phyloP scores from a whole-genome alignment of 345 rosid species.

The Balakata baccata region DNA sequence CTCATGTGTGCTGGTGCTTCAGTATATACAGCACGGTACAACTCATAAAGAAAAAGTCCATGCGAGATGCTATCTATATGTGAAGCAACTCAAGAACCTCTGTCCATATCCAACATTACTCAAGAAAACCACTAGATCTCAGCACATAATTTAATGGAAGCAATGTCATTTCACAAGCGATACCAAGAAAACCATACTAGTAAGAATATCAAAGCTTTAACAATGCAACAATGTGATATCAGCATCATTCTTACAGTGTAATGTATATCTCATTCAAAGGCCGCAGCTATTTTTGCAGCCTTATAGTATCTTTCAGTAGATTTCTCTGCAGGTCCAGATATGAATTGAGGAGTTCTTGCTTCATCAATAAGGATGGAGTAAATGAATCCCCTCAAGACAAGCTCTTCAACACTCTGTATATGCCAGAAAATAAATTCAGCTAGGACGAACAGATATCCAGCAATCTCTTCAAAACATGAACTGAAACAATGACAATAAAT shows the following conservation, averaged over 20 bases:
- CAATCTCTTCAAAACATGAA: constrained; percentile 1
- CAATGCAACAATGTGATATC: not conserved
- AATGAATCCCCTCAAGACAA: constrained; percentile 87
- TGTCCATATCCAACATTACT: not conserved
- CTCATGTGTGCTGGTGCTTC: not conserved
- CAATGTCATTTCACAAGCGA: not conserved
- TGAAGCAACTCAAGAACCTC: not conserved
- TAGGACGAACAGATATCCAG: constrained; percentile 13
- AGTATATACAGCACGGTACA: not conserved
- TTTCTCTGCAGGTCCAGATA: constrained; percentile 94
- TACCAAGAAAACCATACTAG: not conserved
- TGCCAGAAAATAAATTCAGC: constrained; percentile 29
- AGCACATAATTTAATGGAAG: not conserved
- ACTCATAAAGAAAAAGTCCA: not conserved
- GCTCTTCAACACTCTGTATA: constrained; percentile 86
- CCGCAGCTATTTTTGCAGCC: constrained; percentile 86
- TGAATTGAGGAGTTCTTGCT: constrained; percentile 96
- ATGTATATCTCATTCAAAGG: constrained; percentile 88
- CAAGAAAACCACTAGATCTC: not conserved
- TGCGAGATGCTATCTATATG: not conserved
- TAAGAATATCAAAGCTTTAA: not conserved
- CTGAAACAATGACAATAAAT: constrained; percentile 7
- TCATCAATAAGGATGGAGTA: constrained; percentile 98
- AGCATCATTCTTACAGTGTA: constrained; percentile 60
- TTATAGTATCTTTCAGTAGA: constrained; percentile 89